Evolutionary conservation across 2,329 filamentous ascomycete species (phyloP).

Genomic region (Juglanconis sp.): DNA sequence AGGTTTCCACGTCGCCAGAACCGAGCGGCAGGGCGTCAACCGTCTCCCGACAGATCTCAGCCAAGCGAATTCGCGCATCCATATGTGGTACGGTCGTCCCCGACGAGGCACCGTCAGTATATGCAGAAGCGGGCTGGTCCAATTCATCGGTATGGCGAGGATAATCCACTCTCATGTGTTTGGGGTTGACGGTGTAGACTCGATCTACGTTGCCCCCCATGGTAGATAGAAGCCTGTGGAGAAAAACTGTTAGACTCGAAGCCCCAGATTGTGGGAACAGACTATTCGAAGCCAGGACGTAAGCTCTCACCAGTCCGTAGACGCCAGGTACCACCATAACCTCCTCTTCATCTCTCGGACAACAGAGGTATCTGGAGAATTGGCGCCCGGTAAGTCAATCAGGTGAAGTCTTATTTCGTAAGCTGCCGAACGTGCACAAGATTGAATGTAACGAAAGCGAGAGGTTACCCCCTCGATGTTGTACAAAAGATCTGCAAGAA

Average conservation of each 20-base stretch:
- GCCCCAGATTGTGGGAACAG: background rate
- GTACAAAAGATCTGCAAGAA: slow-evolving; percentile 36
- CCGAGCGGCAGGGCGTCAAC: slow-evolving; percentile 20
- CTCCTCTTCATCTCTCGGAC: slow-evolving; percentile 36
- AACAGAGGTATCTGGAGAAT: slow-evolving; percentile 22
- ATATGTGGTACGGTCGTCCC: background rate
- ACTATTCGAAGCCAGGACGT: background rate
- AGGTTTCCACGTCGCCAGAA: slow-evolving; percentile 17
- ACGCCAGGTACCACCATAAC: slow-evolving; percentile 42
- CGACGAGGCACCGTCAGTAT: slow-evolving; percentile 1
- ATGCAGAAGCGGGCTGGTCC: background rate
- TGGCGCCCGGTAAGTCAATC: slow-evolving; percentile 31
- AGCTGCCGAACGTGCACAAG: slow-evolving; percentile 27
- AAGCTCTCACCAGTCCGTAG: slow-evolving; percentile 33
- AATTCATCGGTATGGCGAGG: slow-evolving; percentile 32
- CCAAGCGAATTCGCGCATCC: slow-evolving; percentile 20
- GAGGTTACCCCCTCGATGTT: slow-evolving; percentile 36
- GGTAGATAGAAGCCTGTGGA: slow-evolving; percentile 33
- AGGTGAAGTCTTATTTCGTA: slow-evolving; percentile 37
- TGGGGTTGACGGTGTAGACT: slow-evolving; percentile 35
- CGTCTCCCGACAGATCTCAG: slow-evolving; percentile 21
- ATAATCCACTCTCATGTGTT: slow-evolving; percentile 36
- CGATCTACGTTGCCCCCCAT: slow-evolving; percentile 34
- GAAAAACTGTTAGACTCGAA: too few species aligned
- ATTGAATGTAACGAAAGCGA: slow-evolving; percentile 30